Conservation (phyloP, 352 stramenopile species). For the Globisporangium recalcitrans region DNA sequence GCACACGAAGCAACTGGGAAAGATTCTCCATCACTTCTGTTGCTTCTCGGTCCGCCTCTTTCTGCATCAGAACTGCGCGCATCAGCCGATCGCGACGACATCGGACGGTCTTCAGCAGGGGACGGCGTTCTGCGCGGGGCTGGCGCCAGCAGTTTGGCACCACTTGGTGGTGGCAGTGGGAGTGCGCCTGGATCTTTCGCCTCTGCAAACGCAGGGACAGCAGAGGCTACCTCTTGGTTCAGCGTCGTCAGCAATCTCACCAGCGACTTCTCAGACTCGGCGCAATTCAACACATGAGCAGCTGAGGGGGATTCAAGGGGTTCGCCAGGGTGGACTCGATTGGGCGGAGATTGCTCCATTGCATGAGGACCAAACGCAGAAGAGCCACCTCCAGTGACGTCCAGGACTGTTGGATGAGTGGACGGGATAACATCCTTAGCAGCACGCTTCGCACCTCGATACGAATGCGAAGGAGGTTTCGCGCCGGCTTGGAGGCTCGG, state of each 20-base stretch:
- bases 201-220: constrained; percentile 4
- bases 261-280: constrained; percentile 64
- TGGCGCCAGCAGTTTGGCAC: not conserved
- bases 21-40: not conserved
- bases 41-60: not conserved
- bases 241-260: constrained; percentile 55
- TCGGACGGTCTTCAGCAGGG: not conserved
- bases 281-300: constrained; percentile 53
- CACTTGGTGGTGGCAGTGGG: not conserved
- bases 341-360: constrained; percentile 1
- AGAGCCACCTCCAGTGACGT: not conserved
- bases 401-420: not conserved
- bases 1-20: not conserved
- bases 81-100: not conserved
- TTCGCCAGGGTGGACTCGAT: not conserved
- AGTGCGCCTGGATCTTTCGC: not conserved
- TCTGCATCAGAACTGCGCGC: not conserved
- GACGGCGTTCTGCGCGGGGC: not conserved
- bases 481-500: constrained; percentile 4
- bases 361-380: not conserved
- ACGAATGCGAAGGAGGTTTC: constrained; percentile 13
- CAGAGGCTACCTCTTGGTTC: constrained; percentile 34
- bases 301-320: constrained; percentile 44
- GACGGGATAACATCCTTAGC: constrained; percentile 36
- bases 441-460: constrained; percentile 31